Evolutionary conservation across 2,329 filamentous ascomycete species (phyloP).

Genomic region (Iodosphaeria phyllophila): DNA sequence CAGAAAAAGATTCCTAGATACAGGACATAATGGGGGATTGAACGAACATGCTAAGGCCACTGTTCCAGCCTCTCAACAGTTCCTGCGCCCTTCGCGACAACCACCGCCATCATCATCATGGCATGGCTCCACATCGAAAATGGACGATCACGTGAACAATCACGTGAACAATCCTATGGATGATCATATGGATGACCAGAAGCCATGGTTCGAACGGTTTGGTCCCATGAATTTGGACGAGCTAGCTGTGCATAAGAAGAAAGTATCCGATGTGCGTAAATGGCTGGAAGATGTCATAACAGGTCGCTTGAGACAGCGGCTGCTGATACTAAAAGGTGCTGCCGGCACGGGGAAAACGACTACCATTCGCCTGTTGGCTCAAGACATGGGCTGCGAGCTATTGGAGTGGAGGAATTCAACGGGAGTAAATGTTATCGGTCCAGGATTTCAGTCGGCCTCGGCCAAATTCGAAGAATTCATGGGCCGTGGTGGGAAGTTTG

Average conservation of each 20-base stretch:
- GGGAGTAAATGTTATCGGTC: conserved; percentile 28
- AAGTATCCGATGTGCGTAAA: conserved; percentile 65
- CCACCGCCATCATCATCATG: too few species aligned
- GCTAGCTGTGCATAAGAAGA: conserved; percentile 85
- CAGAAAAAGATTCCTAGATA: conserved; percentile 29
- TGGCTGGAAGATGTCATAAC: conserved; percentile 65
- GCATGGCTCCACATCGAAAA: too few species aligned
- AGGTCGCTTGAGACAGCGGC: conserved; percentile 46
- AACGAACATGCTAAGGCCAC: conserved; percentile 1
- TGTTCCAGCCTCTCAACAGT: conserved; percentile 26
- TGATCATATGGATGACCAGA: conserved; percentile 32
- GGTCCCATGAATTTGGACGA: conserved; percentile 59
- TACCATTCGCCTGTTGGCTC: conserved; percentile 60
- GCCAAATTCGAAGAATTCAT: conserved; percentile 88
- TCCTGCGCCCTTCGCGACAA: conserved; percentile 25
- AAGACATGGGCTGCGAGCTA: conserved; percentile 57
- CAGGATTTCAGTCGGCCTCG: conserved; percentile 50
- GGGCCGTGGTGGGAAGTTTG: conserved; percentile 61
- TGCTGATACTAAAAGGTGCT: conserved; percentile 75
- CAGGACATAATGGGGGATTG: conserved; percentile 8
- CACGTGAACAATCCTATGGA: conserved; percentile 9
- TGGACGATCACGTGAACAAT: too few species aligned
- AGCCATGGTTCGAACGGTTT: conserved; percentile 81
- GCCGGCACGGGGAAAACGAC: conserved; percentile 90
- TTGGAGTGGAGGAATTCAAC: conserved; percentile 83